phyloP scores from a whole-genome alignment of 75 land plant genomes.

The Ceratopteris richardii region DNA sequence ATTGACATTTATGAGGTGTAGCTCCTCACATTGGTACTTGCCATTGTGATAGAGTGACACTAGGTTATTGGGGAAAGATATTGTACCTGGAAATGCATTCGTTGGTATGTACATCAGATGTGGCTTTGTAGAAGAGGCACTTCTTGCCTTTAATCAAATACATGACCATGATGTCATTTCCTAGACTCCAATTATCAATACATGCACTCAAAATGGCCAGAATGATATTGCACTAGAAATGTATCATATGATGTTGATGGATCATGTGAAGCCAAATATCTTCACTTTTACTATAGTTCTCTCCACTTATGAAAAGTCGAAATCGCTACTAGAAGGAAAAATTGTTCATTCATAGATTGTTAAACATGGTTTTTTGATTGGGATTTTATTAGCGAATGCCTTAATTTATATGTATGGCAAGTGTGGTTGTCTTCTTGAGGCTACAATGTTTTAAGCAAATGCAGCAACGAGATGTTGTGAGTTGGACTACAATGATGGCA shows the following conservation, averaged over 20 bases:
- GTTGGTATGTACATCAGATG: constrained; percentile 14
- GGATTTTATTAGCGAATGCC: constrained; percentile 6
- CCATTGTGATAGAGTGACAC: too few relatives aligned
- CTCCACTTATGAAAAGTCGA: constrained; percentile 13
- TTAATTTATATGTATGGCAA: constrained; percentile 14
- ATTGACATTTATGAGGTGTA: too few relatives aligned
- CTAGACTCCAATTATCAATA: constrained; percentile 13
- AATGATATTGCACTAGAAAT: constrained; percentile 5
- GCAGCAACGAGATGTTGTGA: constrained; percentile 6
- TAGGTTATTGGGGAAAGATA: too few relatives aligned
- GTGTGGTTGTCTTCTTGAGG: constrained; percentile 7
- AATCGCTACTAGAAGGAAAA: background rate
- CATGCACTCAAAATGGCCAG: constrained; percentile 1
- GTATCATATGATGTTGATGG: constrained; percentile 8
- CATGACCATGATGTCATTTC: constrained; percentile 5
- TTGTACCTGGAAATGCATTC: too few relatives aligned
- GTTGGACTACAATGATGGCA: constrained; percentile 18
- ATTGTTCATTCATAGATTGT: constrained; percentile 4
- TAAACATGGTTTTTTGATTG: constrained; percentile 1
- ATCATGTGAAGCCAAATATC: constrained; percentile 7
- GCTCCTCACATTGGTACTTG: too few relatives aligned
- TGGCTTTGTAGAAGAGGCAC: constrained; percentile 11
- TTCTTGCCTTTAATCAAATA: constrained; percentile 5
- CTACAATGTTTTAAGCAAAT: constrained; percentile 14
- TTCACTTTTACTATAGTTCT: constrained; percentile 9